Evolutionary conservation across 2,329 filamentous ascomycete genomes (phyloP).

Genomic region (Colletotrichum sp.): DNA sequence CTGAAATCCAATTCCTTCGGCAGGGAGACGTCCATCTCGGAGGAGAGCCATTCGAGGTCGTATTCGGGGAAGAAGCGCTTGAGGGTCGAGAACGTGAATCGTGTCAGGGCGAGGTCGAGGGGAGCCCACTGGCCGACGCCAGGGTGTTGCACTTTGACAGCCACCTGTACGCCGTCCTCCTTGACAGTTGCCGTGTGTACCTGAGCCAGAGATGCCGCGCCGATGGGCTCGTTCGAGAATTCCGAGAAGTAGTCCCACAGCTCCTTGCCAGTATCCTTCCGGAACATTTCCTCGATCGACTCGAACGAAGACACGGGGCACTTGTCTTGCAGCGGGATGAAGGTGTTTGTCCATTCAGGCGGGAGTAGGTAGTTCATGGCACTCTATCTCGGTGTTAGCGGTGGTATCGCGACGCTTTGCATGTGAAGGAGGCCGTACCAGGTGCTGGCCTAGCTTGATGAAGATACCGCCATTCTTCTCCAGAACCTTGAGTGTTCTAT

Average conservation of each 20-base stretch:
- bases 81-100: conserved; percentile 86
- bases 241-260: conserved; percentile 86
- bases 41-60: conserved; percentile 93
- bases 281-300: conserved; percentile 87
- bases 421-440: conserved; percentile 53
- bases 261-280: conserved; percentile 78
- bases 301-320: conserved; percentile 91
- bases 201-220: conserved; percentile 92
- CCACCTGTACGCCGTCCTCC: conserved; percentile 83
- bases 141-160: conserved; percentile 97
- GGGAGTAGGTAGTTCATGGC: conserved; percentile 96
- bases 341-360: conserved; percentile 91
- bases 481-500: conserved; percentile 82
- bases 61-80: conserved; percentile 97
- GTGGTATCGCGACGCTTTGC: background rate
- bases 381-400: conserved; percentile 57
- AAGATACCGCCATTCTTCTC: conserved; percentile 99
- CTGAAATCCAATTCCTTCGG: conserved; percentile 92
- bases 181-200: conserved; percentile 88
- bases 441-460: conserved; percentile 95
- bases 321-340: conserved; percentile 93
- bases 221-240: conserved; percentile 82
- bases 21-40: conserved; percentile 89
- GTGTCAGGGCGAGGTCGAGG: conserved; percentile 84
- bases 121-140: conserved; percentile 87